Evolutionary conservation across 179 eudicot species (phyloP), one percentile per base, ranked within the genome.

Genomic region (Monotropa hypopitys): DNA sequence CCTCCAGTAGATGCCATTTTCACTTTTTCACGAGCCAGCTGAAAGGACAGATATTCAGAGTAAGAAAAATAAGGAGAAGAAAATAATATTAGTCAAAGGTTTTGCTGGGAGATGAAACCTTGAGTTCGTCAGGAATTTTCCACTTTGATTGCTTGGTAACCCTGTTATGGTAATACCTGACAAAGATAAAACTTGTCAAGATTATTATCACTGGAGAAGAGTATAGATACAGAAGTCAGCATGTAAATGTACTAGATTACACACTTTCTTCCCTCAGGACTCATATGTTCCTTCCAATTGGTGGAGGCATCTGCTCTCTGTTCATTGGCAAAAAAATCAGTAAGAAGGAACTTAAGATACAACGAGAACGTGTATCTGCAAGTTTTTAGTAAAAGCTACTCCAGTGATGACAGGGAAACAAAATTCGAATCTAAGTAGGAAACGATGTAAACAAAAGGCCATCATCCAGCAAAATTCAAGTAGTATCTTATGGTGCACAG

Each of bases 301-400:
- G 99, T 95, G 73, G 97, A 80, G 67, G 98, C 97, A 90, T 95
- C 99, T 49, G 98, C 98, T 80, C 87, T 87, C 99, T 95, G 92
- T 84, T 80, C 49, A 80, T 51, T 59, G 70, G 74, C 21, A n/a
- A 77, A 65, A 75, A 80, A 61, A 8, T 62, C 20, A 42, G 57
- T 56, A 65, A 70, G 83, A 56, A 59, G 69, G 38, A 75, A 62
- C 59, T 62, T 21, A 63, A 26, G 21, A 28, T 13, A 78, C 71
- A 32, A 74, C 42, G 57, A 62, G 70, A 72, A 47, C 7, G 11
- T 40, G 62, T 46, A 7, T 11, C 62, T 12, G 57, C 38, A 23
- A 23, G 21, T 7, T 16, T 51, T 51, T 35, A 56, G 43, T 16
- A 66, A 78, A 32, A 70, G 42, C 45, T 20, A 65, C 28, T 50